These are phyloP conservation scores for Eucalyptus marginata DNA, from an alignment of 345 rosid genomes.

Conservation along the genomic window DNA sequence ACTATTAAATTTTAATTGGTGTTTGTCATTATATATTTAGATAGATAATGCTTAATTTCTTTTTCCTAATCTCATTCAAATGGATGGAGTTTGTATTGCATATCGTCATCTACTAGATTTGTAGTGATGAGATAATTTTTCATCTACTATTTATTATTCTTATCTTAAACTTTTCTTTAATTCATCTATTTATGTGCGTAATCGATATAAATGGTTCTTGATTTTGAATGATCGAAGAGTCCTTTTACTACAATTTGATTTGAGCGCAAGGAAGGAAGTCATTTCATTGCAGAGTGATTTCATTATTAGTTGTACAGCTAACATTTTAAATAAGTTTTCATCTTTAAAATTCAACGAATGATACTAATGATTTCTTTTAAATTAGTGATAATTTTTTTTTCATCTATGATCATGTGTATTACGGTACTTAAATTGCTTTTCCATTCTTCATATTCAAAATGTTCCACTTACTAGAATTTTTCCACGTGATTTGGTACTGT, in stretches of 20 bases:
- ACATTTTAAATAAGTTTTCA: not conserved
- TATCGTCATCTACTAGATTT: not conserved
- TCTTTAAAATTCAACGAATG: not conserved
- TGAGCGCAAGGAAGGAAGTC: too few relatives aligned
- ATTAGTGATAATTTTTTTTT: not conserved
- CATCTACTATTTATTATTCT: not conserved
- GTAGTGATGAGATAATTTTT: not conserved
- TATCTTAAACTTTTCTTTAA: rapidly evolving
- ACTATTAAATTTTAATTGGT: too few relatives aligned
- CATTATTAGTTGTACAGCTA: not conserved
- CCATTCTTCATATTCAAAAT: not conserved
- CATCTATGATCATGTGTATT: not conserved
- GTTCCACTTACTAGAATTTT: not conserved
- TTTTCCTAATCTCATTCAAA: not conserved
- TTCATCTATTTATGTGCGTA: not conserved
- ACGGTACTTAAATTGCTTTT: not conserved
- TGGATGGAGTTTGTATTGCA: not conserved
- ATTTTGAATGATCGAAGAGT: rapidly evolving
- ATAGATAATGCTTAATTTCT: too few relatives aligned
- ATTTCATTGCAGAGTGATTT: not conserved
- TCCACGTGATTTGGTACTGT: not conserved
- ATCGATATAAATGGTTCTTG: too few relatives aligned
- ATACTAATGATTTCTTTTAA: too few relatives aligned
- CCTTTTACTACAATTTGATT: not conserved
- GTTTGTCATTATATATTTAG: too few relatives aligned